Evolutionary conservation across 495 filamentous ascomycete species (phyloP).

Genomic region (Hypoxylon lenormandii): DNA sequence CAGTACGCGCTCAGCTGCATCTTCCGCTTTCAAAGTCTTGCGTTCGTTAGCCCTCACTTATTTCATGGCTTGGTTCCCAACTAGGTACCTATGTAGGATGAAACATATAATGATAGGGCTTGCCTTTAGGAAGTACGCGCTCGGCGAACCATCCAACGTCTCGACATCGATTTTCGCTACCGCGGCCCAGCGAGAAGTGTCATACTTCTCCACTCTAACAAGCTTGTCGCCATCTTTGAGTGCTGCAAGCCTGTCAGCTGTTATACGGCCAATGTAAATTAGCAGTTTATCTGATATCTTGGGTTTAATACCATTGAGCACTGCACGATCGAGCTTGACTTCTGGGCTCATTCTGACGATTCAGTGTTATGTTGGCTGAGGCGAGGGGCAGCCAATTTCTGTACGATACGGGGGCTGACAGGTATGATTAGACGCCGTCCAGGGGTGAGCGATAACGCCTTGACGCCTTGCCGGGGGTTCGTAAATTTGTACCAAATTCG

Average conservation of each 20-base stretch:
- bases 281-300: neutral
- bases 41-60: neutral
- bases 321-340: constrained; percentile 2
- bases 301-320: neutral
- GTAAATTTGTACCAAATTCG: neutral
- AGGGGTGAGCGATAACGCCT: neutral
- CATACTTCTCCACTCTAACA: neutral
- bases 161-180: neutral
- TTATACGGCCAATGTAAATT: neutral
- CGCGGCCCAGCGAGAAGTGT: neutral
- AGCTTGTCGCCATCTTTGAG: neutral
- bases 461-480: neutral
- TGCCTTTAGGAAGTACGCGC: constrained; percentile 5
- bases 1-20: constrained; percentile 13
- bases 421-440: neutral
- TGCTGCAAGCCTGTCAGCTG: neutral
- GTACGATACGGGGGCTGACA: constrained; percentile 2
- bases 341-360: neutral
- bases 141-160: neutral
- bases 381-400: neutral
- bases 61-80: neutral
- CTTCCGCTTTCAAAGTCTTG: constrained; percentile 1
- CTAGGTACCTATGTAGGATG: neutral
- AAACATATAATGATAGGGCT: neutral
- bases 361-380: too few species aligned